These are phyloP conservation scores for Rasamsonia emersonii DNA, from an alignment of 2,329 filamentous ascomycete genomes.

Conservation along the genomic window DNA sequence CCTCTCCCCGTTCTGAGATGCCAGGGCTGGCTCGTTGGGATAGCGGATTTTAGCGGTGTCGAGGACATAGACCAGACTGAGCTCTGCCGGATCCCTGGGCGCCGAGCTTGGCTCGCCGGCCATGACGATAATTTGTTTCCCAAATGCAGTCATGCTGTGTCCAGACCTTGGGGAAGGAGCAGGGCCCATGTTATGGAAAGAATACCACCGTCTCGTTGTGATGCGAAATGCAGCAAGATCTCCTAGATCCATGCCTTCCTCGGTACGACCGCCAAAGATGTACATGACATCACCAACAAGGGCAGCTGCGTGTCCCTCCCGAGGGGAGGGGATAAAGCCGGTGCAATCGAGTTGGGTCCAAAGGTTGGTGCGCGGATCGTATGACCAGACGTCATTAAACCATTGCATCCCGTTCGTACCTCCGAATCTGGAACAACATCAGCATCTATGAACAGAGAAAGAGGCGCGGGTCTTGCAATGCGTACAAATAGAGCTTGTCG, in stretches of 20 bases:
- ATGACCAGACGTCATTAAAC: slow-evolving; percentile 99
- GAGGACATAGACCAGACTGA: slow-evolving; percentile 82
- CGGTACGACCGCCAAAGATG: slow-evolving; percentile 90
- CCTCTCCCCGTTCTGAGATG: slow-evolving; percentile 33
- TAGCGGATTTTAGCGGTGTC: slow-evolving; percentile 97
- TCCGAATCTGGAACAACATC: slow-evolving; percentile 59
- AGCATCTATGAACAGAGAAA: slow-evolving; percentile 2
- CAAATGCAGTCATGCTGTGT: slow-evolving; percentile 94
- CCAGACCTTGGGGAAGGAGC: slow-evolving; percentile 89
- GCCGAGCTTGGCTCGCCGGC: slow-evolving; percentile 91
- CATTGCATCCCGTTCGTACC: slow-evolving; percentile 92
- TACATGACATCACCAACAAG: slow-evolving; percentile 99
- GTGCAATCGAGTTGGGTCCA: slow-evolving; percentile 94
- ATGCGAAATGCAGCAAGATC: slow-evolving; percentile 83
- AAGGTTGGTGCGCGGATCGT: slow-evolving; percentile 70
- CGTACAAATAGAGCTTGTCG: slow-evolving; percentile 87
- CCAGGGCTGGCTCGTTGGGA: slow-evolving; percentile 56
- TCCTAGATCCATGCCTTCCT: slow-evolving; percentile 84
- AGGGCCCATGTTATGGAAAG: slow-evolving; percentile 98
- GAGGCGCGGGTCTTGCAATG: slow-evolving; percentile 14
- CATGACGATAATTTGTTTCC: slow-evolving; percentile 84
- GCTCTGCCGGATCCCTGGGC: slow-evolving; percentile 68
- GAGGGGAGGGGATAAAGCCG: slow-evolving; percentile 86
- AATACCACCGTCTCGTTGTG: slow-evolving; percentile 88
- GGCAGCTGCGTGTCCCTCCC: slow-evolving; percentile 89